Evolutionary conservation across 116 monocot species (phyloP).

Genomic region (Cymodocea nodosa): DNA sequence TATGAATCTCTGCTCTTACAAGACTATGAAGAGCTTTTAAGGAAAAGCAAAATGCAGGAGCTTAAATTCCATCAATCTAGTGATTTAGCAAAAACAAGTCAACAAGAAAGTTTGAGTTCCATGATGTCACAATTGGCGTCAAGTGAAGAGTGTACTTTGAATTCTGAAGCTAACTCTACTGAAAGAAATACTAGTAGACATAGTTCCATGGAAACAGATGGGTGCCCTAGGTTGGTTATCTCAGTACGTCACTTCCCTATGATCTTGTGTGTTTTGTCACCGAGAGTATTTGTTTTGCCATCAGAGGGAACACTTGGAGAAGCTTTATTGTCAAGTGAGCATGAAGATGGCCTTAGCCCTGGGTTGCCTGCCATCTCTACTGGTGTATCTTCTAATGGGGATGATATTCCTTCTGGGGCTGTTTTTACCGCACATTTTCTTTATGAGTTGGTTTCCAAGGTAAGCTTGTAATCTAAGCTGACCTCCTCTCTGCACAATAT

Average conservation of each 20-base stretch:
- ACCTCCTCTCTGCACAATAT: not conserved
- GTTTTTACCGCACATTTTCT: constrained; percentile 90
- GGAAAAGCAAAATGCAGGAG: constrained; percentile 18
- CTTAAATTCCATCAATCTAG: constrained; percentile 2
- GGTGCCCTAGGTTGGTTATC: constrained; percentile 26
- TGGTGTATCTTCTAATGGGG: constrained; percentile 48
- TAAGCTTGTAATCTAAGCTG: constrained; percentile 11
- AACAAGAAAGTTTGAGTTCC: constrained; percentile 10
- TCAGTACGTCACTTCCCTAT: constrained; percentile 83
- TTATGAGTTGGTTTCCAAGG: constrained; percentile 75
- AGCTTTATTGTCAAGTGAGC: constrained; percentile 52
- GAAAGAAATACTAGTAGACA: constrained; percentile 17
- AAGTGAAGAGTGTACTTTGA: constrained; percentile 15
- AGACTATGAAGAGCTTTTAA: constrained; percentile 84
- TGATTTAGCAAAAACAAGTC: constrained; percentile 4
- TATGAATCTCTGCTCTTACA: constrained; percentile 79
- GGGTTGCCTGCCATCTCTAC: constrained; percentile 69
- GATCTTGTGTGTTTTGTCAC: constrained; percentile 69
- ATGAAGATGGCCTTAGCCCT: constrained; percentile 73
- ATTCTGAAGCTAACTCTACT: constrained; percentile 20
- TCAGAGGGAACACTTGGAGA: constrained; percentile 76
- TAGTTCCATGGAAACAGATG: constrained; percentile 10
- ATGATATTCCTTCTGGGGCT: constrained; percentile 79
- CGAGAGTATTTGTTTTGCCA: constrained; percentile 78
- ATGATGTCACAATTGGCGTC: constrained; percentile 21